Evolutionary conservation across 352 stramenopile species (phyloP).

Genomic region (Phytophthora pseudosyringae): DNA sequence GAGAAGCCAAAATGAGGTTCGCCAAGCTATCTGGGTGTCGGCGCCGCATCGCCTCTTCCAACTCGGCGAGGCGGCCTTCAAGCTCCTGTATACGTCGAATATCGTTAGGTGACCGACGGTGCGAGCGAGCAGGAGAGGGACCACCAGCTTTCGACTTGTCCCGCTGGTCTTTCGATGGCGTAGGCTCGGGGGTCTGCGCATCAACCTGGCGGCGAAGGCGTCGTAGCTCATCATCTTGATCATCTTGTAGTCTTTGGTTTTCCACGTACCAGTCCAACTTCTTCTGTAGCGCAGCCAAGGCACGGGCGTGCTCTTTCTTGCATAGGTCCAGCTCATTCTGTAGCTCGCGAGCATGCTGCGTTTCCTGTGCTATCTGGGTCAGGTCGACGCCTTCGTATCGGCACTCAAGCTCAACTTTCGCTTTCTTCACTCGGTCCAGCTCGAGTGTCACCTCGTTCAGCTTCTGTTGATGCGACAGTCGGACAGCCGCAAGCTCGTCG

Average conservation of each 20-base stretch:
- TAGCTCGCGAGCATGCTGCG: constrained; percentile 49
- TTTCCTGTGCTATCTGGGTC: constrained; percentile 63
- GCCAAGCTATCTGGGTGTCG: constrained; percentile 82
- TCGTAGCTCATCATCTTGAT: constrained; percentile 71
- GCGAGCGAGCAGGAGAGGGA: constrained; percentile 21
- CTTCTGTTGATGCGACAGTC: constrained; percentile 48
- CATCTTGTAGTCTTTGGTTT: constrained; percentile 82
- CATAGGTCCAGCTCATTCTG: constrained; percentile 48
- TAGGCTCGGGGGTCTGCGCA: constrained; percentile 14
- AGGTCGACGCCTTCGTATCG: constrained; percentile 78
- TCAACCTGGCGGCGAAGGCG: constrained; percentile 34
- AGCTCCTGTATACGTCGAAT: constrained; percentile 81
- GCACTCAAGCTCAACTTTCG: constrained; percentile 81
- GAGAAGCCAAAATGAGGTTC: constrained; percentile 78
- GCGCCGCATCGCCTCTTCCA: constrained; percentile 79
- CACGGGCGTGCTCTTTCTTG: constrained; percentile 61
- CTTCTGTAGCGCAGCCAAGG: constrained; percentile 64
- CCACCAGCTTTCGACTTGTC: constrained; percentile 3
- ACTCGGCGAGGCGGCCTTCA: constrained; percentile 62
- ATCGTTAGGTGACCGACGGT: constrained; percentile 54
- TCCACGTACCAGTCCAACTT: constrained; percentile 89
- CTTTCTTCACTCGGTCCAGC: constrained; percentile 80
- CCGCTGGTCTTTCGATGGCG: constrained; percentile 25
- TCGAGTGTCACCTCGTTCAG: constrained; percentile 78
- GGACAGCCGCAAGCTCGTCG: constrained; percentile 59